phyloP scores from a whole-genome alignment of 352 stramenopile species.

The Blastocystis sp. region DNA sequence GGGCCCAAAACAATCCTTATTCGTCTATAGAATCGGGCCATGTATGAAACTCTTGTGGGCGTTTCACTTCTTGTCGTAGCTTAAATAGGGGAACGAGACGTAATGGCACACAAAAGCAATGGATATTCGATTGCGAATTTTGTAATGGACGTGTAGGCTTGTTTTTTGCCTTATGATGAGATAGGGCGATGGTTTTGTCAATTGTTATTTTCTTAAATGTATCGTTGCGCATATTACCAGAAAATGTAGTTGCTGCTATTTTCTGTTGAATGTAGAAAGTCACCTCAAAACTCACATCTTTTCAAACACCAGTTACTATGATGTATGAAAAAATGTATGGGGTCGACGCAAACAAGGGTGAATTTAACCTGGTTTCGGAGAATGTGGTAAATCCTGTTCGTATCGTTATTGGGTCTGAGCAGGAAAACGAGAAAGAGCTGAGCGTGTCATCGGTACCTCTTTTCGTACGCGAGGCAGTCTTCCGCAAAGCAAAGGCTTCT shows the following conservation, averaged over 20 bases:
- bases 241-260: not conserved
- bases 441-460: not conserved
- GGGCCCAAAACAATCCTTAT: not conserved
- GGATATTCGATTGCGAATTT: constrained; percentile 35
- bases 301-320: not conserved
- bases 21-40: not conserved
- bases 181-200: constrained; percentile 8
- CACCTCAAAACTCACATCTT: not conserved
- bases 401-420: not conserved
- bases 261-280: not conserved
- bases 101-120: not conserved
- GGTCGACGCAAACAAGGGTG: not conserved
- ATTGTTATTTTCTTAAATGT: constrained; percentile 51
- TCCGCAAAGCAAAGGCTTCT: not conserved
- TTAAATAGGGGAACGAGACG: not conserved
- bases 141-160: constrained; percentile 19
- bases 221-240: not conserved
- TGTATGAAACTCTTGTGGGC: not conserved
- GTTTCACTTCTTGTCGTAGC: not conserved
- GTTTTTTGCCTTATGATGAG: not conserved
- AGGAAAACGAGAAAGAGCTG: not conserved
- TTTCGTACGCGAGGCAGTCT: not conserved
- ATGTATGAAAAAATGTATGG: not conserved
- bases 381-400: not conserved
- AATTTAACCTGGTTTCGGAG: not conserved